Evolutionary conservation across 805 yeast genomes (phyloP).

Genomic region (Saccharomycopsis synnaedendra): DNA sequence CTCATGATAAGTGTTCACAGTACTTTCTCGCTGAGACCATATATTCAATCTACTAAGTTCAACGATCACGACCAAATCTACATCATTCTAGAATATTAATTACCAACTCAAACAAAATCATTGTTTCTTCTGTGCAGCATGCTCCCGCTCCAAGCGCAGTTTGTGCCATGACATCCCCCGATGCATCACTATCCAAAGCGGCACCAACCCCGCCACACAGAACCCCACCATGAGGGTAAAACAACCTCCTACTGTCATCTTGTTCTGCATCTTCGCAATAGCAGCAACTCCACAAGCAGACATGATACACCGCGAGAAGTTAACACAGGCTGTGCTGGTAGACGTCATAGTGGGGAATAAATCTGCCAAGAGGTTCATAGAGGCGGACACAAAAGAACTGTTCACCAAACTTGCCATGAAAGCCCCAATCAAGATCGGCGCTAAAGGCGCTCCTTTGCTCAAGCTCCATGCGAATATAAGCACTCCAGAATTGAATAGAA

Average conservation of each 20-base stretch:
- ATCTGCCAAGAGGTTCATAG: conserved; percentile 66
- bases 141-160: too few relatives aligned
- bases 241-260: conserved; percentile 63
- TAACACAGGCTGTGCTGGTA: conserved; percentile 62
- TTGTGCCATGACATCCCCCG: too few relatives aligned
- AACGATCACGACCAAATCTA: too few relatives aligned
- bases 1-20: too few relatives aligned
- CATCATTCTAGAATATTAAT: too few relatives aligned
- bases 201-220: conserved; percentile 19
- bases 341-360: conserved; percentile 54
- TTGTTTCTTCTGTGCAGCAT: too few relatives aligned
- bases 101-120: too few relatives aligned
- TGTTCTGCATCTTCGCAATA: conserved; percentile 43
- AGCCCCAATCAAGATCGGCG: conserved; percentile 35
- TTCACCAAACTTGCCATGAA: conserved; percentile 47
- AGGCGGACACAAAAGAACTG: conserved; percentile 43
- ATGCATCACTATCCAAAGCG: conserved; percentile 7
- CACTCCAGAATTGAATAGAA: conserved; percentile 24
- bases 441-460: conserved; percentile 19
- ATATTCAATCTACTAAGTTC: too few relatives aligned
- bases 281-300: conserved; percentile 66
- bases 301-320: conserved; percentile 59
- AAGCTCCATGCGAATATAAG: conserved; percentile 70
- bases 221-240: conserved; percentile 60
- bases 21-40: too few relatives aligned